Conservation (phyloP, 192 early-diverging fungal species). For the Chytriomyces confervae region DNA sequence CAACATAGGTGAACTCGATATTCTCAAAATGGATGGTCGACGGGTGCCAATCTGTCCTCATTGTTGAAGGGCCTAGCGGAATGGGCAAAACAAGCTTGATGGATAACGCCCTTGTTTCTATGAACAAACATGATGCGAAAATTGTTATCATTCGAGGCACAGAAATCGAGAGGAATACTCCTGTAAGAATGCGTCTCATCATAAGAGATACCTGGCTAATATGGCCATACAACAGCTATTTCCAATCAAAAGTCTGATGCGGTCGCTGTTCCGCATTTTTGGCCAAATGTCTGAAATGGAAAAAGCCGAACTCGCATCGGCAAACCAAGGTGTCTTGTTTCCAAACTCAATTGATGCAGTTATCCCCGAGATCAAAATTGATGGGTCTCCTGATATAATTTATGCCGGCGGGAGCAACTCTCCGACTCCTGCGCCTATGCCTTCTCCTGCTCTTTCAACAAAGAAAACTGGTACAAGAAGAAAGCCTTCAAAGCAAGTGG, state of each 20-base stretch:
- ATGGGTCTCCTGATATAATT: background rate
- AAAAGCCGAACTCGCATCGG: constrained; percentile 1
- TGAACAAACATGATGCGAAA: constrained; percentile 23
- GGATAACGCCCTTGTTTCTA: constrained; percentile 12
- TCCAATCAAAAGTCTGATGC: constrained; percentile 29
- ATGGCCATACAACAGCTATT: constrained; percentile 3
- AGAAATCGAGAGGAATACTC: constrained; percentile 35
- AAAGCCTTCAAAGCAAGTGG: constrained; percentile 17
- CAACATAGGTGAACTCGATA: background rate
- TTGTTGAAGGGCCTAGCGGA: constrained; percentile 40
- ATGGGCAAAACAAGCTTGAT: constrained; percentile 42
- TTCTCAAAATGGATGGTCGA: constrained; percentile 28
- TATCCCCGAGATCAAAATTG: constrained; percentile 16
- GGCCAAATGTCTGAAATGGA: constrained; percentile 4
- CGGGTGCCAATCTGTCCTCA: constrained; percentile 11
- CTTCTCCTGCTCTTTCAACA: background rate
- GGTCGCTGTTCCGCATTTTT: constrained; percentile 9
- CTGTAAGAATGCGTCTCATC: constrained; percentile 2
- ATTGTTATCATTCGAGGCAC: constrained; percentile 26
- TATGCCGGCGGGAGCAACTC: too few relatives aligned
- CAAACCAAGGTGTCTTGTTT: background rate
- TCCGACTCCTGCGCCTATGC: background rate
- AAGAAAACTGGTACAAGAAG: background rate
- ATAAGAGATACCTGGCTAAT: background rate
- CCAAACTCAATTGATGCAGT: background rate